Evolutionary conservation across 1,139 yeast genomes (phyloP).

Genomic region (Candida sanyaensis): DNA sequence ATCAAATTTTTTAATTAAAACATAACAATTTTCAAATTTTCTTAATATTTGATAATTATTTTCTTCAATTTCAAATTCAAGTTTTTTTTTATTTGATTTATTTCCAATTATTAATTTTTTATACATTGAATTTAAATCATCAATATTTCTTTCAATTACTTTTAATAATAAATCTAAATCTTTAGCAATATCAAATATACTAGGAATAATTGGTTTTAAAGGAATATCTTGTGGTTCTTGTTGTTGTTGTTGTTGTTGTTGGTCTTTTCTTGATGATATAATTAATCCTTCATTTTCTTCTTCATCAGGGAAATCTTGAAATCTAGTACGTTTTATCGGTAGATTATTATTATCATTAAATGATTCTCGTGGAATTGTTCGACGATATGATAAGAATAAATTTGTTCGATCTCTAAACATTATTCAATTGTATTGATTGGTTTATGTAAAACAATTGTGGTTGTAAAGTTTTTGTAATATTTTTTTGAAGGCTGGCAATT

Average conservation of each 20-base stretch:
- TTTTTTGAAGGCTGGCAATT: too few relatives aligned
- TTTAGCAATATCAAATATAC: slow-evolving; percentile 70
- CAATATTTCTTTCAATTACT: slow-evolving; percentile 50
- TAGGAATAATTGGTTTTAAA: slow-evolving; percentile 66
- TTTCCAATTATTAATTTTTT: slow-evolving; percentile 85
- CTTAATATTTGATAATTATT: slow-evolving; percentile 73
- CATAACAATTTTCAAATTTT: slow-evolving; percentile 75
- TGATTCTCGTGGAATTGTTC: slow-evolving; percentile 60
- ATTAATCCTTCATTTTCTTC: slow-evolving; percentile 58
- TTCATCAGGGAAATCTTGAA: slow-evolving; percentile 41
- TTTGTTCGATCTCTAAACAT: slow-evolving; percentile 81
- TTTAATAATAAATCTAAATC: slow-evolving; percentile 67
- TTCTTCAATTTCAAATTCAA: slow-evolving; percentile 70
- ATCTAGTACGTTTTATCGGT: slow-evolving; percentile 17
- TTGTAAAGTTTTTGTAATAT: too few relatives aligned
- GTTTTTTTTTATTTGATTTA: slow-evolving; percentile 70
- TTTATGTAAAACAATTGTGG: too few relatives aligned
- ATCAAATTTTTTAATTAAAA: slow-evolving; percentile 69
- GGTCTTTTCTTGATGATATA: slow-evolving; percentile 11
- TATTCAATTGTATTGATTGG: not conserved
- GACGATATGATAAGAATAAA: slow-evolving; percentile 66
- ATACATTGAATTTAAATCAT: slow-evolving; percentile 66
- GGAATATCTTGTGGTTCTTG: slow-evolving; percentile 34
- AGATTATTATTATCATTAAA: not conserved
- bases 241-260: slow-evolving; percentile 4